These are phyloP conservation scores for Acer negundo DNA, from an alignment of 345 rosid species.

Conservation along the genomic window DNA sequence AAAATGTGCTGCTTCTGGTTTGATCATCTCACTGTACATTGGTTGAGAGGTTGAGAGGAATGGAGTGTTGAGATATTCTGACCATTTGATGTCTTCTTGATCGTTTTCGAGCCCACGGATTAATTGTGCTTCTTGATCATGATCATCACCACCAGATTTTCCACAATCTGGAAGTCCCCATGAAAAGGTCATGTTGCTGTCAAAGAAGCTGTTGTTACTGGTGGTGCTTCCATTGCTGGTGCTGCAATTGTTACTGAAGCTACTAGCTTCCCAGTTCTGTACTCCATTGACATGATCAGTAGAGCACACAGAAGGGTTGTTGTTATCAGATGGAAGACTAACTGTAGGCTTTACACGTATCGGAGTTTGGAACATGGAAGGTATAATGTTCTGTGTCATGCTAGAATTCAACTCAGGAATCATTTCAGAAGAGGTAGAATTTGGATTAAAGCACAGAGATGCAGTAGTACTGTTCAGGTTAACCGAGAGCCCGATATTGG, in stretches of 20 bases:
- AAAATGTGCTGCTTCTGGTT: conserved; percentile 35
- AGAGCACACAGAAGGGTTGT: conserved; percentile 21
- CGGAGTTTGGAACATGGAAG: conserved; percentile 47
- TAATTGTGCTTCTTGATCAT: conserved; percentile 10
- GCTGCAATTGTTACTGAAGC: conserved; percentile 32
- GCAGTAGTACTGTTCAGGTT: conserved; percentile 22
- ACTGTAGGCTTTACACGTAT: conserved; percentile 57
- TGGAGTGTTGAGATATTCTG: conserved; percentile 50
- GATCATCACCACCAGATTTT: conserved; percentile 20
- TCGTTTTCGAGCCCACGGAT: conserved; percentile 26
- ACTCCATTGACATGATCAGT: conserved; percentile 23
- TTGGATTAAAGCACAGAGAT: conserved; percentile 41
- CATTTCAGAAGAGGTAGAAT: conserved; percentile 34
- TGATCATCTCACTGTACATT: conserved; percentile 31
- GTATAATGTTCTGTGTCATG: conserved; percentile 30
- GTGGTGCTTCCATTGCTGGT: conserved; percentile 37
- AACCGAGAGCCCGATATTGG: conserved; percentile 38
- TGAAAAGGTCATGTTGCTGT: conserved; percentile 30
- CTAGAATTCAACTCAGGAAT: conserved; percentile 33
- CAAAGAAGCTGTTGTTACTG: conserved; percentile 34
- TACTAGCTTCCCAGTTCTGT: conserved; percentile 35
- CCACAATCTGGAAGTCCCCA: conserved; percentile 40
- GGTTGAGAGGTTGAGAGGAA: conserved; percentile 34
- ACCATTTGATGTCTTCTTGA: conserved; percentile 50
- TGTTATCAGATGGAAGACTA: conserved; percentile 47